Evolutionary conservation across 495 filamentous ascomycete species (phyloP), one percentile per base, ranked within the genome.

Genomic region (Penicillium fimorum): DNA sequence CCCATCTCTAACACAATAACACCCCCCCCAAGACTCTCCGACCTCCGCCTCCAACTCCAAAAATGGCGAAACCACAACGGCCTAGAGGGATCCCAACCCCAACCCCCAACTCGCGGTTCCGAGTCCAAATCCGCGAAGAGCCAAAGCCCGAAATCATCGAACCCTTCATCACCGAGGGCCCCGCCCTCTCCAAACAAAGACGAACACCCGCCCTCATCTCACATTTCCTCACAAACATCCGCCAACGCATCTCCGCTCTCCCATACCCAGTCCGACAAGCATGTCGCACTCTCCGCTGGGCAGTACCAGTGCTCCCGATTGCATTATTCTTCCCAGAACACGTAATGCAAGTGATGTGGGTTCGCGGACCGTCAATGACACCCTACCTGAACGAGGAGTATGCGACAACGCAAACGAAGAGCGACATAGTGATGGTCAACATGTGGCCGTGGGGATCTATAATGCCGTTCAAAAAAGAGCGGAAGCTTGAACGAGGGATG

Each of bases 291-390:
- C 72, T 84, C 41, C 71, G 86, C 61, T 67, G 78, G 54, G 73
- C 84, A 57, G 76, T 78, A 27, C 82, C 85, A 30, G 77, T 85
- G 70, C 61, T 89, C 27, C 87, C 87, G 1, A 80, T 87, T 27
- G 66, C 81, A 24, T 77, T 86, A 42, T 86, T 83, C 72, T 81
- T 90, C 72, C 82, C 84, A 47, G 75, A 79, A 45, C 76, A 87
- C 61, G 74, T 90, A 49, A 76, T 79, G 47, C 77, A 86, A 57
- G 58, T 87, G 27, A 83, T 84, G 61, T 77, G 77, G 72, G 84
- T 91, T 59, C 75, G 71, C 27, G 89, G 89, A 3, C 75, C 82
- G 20, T 88, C 84, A 15, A 93, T 93, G 89, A 89, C 87, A 51
- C 89, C 89, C 0, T 87, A 83, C 68, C 64, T 93, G 11, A 91